Evolutionary conservation across 2,329 filamentous ascomycete species (phyloP).

Genomic region (Thielaviopsis populi): DNA sequence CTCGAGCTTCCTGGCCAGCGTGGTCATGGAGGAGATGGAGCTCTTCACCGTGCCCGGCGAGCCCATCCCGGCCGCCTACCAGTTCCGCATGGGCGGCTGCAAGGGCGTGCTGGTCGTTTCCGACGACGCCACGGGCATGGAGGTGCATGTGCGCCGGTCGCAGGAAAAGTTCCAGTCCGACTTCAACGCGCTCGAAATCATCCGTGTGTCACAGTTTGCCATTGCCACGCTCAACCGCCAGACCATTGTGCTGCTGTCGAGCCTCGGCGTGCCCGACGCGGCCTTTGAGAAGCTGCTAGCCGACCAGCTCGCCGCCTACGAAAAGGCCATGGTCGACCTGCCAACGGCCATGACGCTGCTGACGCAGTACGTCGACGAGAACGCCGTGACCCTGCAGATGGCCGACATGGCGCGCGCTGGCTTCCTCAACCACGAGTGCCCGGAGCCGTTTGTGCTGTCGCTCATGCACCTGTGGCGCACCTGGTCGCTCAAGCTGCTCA

Average conservation of each 20-base stretch:
- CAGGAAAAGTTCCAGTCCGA: conserved; percentile 72
- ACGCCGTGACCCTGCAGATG: conserved; percentile 60
- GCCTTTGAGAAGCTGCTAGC: conserved; percentile 55
- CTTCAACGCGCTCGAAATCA: conserved; percentile 67
- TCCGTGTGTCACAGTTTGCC: conserved; percentile 62
- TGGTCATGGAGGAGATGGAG: conserved; percentile 57
- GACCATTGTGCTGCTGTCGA: conserved; percentile 69
- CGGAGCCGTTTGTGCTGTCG: conserved; percentile 71
- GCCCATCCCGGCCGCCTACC: conserved; percentile 60
- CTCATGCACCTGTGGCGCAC: conserved; percentile 71
- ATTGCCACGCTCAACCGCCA: conserved; percentile 77
- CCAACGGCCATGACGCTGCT: conserved; percentile 51
- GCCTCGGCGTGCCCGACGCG: conserved; percentile 52
- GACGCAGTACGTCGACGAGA: conserved; percentile 66
- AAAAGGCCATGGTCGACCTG: conserved; percentile 53
- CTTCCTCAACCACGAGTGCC: conserved; percentile 47
- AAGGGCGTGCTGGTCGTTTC: conserved; percentile 78
- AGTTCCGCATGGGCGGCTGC: conserved; percentile 82
- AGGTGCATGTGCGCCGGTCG: conserved; percentile 66
- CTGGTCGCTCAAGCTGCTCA: conserved; percentile 79
- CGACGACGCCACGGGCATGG: conserved; percentile 46
- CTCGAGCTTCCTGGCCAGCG: conserved; percentile 58
- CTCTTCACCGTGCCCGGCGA: conserved; percentile 23
- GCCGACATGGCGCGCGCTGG: conserved; percentile 64
- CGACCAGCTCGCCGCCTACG: conserved; percentile 51